Evolutionary conservation across 176 grass and related monocot genomes (phyloP).

Genomic region (Thinopyrum elongatum): DNA sequence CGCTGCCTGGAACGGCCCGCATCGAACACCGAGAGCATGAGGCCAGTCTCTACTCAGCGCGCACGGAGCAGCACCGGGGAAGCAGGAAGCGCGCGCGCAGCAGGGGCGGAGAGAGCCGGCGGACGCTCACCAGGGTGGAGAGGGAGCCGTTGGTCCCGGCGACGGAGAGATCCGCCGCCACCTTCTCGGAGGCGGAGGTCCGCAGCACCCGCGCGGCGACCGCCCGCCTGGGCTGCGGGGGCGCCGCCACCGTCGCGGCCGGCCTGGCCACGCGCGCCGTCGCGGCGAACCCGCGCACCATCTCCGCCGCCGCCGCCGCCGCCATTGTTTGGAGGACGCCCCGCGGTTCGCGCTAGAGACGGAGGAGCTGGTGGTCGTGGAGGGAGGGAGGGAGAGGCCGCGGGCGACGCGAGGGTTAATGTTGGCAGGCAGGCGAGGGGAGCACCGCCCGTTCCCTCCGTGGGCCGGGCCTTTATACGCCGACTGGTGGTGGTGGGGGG

Average conservation of each 20-base stretch:
- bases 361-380: neutral
- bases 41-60: neutral
- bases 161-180: slow-evolving; percentile 47
- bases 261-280: neutral
- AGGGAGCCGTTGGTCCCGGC: slow-evolving; percentile 53
- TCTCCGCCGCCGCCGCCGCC: slow-evolving; percentile 49
- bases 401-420: slow-evolving; percentile 22
- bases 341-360: neutral
- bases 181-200: slow-evolving; percentile 32
- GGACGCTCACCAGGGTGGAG: slow-evolving; percentile 37
- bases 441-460: neutral
- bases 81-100: neutral
- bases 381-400: neutral
- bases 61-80: neutral
- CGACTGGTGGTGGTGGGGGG: neutral
- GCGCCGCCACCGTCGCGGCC: slow-evolving; percentile 9
- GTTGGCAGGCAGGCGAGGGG: neutral
- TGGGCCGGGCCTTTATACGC: slow-evolving; percentile 49
- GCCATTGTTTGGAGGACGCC: slow-evolving; percentile 36
- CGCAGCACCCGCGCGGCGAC: slow-evolving; percentile 49
- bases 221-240: slow-evolving; percentile 32
- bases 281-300: slow-evolving; percentile 49
- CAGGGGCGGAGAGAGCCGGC: too few species aligned
- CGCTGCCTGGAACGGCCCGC: neutral
- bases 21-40: slow-evolving; percentile 4